Base-by-base conservation (phyloP, 169 alveolate species). In the Babesia sp. region DNA sequence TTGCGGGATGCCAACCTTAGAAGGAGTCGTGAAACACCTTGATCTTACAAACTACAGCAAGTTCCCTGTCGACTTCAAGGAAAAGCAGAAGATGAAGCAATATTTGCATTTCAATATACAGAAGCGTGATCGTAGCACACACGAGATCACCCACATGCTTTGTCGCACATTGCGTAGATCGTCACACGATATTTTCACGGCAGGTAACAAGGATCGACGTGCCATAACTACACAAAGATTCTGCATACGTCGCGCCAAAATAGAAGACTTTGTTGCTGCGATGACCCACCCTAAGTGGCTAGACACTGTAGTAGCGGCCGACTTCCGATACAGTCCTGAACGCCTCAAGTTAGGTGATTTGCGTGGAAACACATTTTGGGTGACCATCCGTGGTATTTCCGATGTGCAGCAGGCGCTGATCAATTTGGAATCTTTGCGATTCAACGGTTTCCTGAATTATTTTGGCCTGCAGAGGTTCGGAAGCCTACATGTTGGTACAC, bases 401-500 rank as follows among this genome's bases (percentile, higher is more conserved):
- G 73, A 58, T 66, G 75, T 74, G 22, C 33, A 58, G 63, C 59
- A 60, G 63, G 63, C 91, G 29, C 70, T 83, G 22, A 58, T 71
- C 44, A 79, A 90, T n/a, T 72, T 93, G 24, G 87, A 92, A 51
- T 83, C 72, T 42, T 45, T 96, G 59, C 90, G 85, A 59, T 69
- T 67, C 41, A 85, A 87, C 41, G 98, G 98, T 7, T 96, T 96
- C 75, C 80, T 96, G 31, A 96, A 96, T 85, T 96, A 96, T 78
- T 96, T 92, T 82, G 98, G 98, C 9, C 74, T 93, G 88, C 97
- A 96, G 76, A 79, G 98, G 66, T 96, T 96, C 86, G 98, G 98
- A 11, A 91, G 95, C 37, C 87, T 89, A 45, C 82, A 85, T 58
- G 84, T 94, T 26, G 91, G 94, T 46, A 96, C 97, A 28, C 96